A percentile compares a stretch with the other conserved stretches of the same genome.
phyloP scores from a whole-genome alignment of 768 basidiomycete species.

The Lentinula edodes region DNA sequence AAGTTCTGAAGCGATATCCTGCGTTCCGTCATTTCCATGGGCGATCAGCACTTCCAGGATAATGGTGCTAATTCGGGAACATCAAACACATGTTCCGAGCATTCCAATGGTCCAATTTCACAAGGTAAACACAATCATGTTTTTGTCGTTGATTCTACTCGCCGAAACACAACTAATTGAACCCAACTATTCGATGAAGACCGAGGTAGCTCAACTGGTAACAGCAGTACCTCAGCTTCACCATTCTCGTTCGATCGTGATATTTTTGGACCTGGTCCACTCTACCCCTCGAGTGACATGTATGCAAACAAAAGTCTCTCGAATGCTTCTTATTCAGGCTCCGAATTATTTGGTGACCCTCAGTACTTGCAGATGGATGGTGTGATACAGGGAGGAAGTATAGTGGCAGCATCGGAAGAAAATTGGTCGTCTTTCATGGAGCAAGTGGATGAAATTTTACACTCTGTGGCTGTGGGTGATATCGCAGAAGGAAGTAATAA shows the following conservation, averaged over 20 bases:
- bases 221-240: background rate
- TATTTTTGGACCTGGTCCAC: background rate
- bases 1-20: background rate
- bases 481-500: background rate
- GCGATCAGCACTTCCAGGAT: background rate
- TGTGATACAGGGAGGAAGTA: background rate
- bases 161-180: background rate
- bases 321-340: background rate
- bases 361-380: background rate
- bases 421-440: constrained; percentile 1
- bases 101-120: background rate
- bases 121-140: background rate
- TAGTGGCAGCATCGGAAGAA: background rate
- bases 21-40: background rate
- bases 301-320: background rate
- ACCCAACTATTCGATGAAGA: background rate
- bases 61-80: too few relatives aligned
- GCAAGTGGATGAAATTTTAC: background rate
- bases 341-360: background rate
- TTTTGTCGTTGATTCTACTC: background rate
- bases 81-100: too few relatives aligned
- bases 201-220: background rate
- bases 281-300: background rate
- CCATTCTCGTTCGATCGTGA: background rate
- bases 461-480: background rate